Conservation (phyloP, 1,284 basidiomycete genomes). For the Fomitiporia mediterranea region DNA sequence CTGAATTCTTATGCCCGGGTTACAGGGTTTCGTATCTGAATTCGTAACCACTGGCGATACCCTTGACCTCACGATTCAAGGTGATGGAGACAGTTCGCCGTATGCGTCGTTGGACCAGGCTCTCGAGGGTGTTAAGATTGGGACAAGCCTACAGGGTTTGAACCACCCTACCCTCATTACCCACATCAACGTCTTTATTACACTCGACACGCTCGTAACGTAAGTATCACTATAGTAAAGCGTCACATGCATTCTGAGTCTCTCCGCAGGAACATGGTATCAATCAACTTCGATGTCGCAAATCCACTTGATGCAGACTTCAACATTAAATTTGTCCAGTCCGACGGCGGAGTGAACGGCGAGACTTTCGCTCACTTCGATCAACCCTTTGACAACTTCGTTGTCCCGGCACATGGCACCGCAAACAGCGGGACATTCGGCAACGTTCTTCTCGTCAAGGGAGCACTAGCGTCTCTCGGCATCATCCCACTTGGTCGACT, state of each 20-base stretch:
- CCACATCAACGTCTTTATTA: constrained; percentile 46
- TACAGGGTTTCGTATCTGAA: constrained; percentile 44
- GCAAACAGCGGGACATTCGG: constrained; percentile 51
- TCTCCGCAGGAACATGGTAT: constrained; percentile 38
- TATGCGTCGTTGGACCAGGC: constrained; percentile 58
- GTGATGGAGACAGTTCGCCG: constrained; percentile 56
- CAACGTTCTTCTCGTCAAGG: constrained; percentile 55
- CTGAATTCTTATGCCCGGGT: not conserved
- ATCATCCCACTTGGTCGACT: constrained; percentile 51
- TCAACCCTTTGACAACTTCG: constrained; percentile 47
- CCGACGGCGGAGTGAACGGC: constrained; percentile 48
- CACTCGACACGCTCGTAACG: constrained; percentile 43
- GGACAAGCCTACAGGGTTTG: constrained; percentile 46
- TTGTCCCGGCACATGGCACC: constrained; percentile 51
- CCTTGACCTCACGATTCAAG: constrained; percentile 52
- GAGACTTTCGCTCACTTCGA: constrained; percentile 53
- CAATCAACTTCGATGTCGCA: constrained; percentile 51
- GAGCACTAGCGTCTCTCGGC: constrained; percentile 46
- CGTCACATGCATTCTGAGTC: no score
- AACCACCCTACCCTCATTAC: constrained; percentile 39
- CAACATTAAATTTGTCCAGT: constrained; percentile 51
- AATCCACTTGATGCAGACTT: constrained; percentile 58
- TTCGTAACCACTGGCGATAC: constrained; percentile 49
- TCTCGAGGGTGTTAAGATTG: constrained; percentile 51
- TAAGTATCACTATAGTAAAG: no score